Conservation (phyloP, 176 grass and related monocot genomes). For the Typha latifolia region DNA sequence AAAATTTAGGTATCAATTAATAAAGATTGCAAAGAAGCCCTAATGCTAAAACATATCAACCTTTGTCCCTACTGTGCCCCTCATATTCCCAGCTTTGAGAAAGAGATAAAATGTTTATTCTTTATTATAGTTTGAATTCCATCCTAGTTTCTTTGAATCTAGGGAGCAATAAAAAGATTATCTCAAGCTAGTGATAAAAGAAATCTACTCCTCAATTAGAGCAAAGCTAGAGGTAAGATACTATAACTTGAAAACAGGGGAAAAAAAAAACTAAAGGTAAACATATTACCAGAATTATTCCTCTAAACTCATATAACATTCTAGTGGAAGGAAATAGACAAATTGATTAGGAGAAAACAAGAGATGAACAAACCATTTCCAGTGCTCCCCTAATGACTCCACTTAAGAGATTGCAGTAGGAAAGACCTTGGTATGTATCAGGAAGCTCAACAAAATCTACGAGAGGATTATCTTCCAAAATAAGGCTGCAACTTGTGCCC, state of each 20-base stretch:
- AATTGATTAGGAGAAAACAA: neutral
- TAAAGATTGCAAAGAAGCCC: too few relatives aligned
- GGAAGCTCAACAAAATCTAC: slow-evolving; percentile 99
- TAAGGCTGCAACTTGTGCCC: slow-evolving; percentile 82
- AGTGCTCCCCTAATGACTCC: slow-evolving; percentile 88
- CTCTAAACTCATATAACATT: neutral
- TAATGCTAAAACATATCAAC: too few relatives aligned
- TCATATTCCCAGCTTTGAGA: too few relatives aligned
- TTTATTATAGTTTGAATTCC: neutral
- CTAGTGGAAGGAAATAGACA: neutral
- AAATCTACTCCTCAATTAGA: too few relatives aligned
- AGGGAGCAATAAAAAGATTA: neutral
- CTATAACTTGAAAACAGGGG: too few relatives aligned
- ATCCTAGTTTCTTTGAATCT: neutral
- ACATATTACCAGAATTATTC: neutral
- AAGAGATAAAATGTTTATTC: too few relatives aligned
- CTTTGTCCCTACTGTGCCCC: too few relatives aligned
- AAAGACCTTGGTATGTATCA: slow-evolving; percentile 90
- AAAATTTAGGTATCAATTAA: neutral
- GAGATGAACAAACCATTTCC: slow-evolving; percentile 66
- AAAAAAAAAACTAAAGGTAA: neutral
- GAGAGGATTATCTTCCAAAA: slow-evolving; percentile 95
- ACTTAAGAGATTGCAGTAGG: slow-evolving; percentile 88
- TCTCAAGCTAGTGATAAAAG: too few relatives aligned
- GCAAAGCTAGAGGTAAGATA: too few relatives aligned